These are phyloP conservation scores for Aspergillus taichungensis DNA, from an alignment of 495 filamentous ascomycete species.

Conservation along the genomic window DNA sequence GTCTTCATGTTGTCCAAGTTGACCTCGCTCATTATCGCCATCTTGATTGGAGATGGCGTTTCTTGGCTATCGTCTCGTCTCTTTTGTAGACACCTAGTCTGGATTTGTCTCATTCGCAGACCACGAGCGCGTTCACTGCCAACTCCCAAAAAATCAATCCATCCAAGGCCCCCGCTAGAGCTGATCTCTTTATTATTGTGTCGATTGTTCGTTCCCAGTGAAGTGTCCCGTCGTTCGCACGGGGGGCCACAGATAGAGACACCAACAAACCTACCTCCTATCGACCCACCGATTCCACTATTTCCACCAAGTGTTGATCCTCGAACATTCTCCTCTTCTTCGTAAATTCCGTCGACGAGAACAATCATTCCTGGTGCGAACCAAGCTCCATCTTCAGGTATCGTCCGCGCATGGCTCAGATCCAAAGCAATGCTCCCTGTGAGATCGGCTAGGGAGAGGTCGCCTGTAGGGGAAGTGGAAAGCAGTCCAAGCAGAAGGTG, in stretches of 20 bases:
- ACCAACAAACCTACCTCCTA: conserved; percentile 81
- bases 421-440: conserved; percentile 84
- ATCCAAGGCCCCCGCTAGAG: conserved; percentile 78
- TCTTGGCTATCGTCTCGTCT: conserved; percentile 16
- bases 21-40: conserved; percentile 72
- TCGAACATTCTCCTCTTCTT: conserved; percentile 69
- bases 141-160: conserved; percentile 90
- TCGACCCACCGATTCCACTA: conserved; percentile 75
- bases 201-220: conserved; percentile 59
- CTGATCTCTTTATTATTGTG: conserved; percentile 42
- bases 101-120: conserved; percentile 68
- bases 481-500: conserved; percentile 86
- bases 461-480: conserved; percentile 71
- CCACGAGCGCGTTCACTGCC: conserved; percentile 85
- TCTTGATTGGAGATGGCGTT: conserved; percentile 34
- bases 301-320: conserved; percentile 62
- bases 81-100: conserved; percentile 32
- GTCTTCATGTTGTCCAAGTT: conserved; percentile 74
- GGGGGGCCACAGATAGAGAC: conserved; percentile 86
- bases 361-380: conserved; percentile 93
- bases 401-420: conserved; percentile 65
- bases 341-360: conserved; percentile 85
- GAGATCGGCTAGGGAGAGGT: conserved; percentile 70
- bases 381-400: conserved; percentile 82
- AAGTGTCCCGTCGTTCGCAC: conserved; percentile 71